Percentiles rank a stretch among this genome's conserved stretches.
Evolutionary conservation across 257 asterid genomes (phyloP).

Genomic region (Nicotiana obtusifolia): DNA sequence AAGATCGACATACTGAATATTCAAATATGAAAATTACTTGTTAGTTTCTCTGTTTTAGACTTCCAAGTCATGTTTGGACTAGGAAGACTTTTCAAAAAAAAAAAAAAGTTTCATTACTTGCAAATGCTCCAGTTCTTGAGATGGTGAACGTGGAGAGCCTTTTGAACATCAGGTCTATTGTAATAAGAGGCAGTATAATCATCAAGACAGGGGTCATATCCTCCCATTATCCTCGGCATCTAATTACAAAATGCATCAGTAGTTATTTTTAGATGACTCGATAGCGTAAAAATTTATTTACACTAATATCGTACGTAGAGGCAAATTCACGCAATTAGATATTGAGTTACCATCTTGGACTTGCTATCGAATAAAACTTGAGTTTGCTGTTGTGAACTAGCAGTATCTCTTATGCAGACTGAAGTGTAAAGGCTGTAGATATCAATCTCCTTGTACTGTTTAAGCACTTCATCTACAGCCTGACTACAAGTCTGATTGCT

Average conservation of each 20-base stretch:
- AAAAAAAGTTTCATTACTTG: conserved; percentile 65
- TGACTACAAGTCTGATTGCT: conserved; percentile 36
- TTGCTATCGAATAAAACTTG: conserved; percentile 34
- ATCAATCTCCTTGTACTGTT: conserved; percentile 74
- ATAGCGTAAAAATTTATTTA: no score
- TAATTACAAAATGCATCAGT: neutral
- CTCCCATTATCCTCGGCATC: conserved; percentile 80
- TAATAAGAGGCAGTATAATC: conserved; percentile 61
- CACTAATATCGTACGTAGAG: no score
- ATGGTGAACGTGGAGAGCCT: conserved; percentile 62
- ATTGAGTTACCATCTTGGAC: conserved; percentile 46
- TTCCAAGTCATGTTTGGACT: neutral
- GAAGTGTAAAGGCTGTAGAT: conserved; percentile 84
- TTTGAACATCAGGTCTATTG: conserved; percentile 69
- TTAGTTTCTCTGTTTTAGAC: neutral
- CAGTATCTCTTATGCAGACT: conserved; percentile 41
- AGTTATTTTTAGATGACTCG: no score
- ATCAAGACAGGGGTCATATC: conserved; percentile 88
- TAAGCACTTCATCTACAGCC: conserved; percentile 54
- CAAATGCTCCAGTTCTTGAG: conserved; percentile 72
- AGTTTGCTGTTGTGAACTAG: conserved; percentile 18
- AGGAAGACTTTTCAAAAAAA: neutral
- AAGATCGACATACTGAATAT: conserved; percentile 69
- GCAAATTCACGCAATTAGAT: neutral
- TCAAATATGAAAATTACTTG: neutral